Percentiles rank a stretch among this genome's conserved stretches.
Evolutionary conservation across 2,329 filamentous ascomycete genomes (phyloP).

Genomic region (Geosmithia morbida): DNA sequence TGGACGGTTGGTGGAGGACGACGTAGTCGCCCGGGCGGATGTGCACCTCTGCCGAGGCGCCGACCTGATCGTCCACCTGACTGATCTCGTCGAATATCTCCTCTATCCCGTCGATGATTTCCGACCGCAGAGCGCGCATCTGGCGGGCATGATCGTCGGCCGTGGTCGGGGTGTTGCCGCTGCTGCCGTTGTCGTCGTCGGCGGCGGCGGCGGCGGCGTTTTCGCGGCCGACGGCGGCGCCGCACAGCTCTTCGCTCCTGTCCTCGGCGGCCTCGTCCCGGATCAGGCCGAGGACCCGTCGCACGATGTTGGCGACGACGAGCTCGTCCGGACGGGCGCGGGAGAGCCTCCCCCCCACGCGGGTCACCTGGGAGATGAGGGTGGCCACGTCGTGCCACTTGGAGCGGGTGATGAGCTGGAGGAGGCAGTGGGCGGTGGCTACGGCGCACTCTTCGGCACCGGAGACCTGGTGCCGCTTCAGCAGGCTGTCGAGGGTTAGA

Average conservation of each 20-base stretch:
- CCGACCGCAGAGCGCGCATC: constrained; percentile 63
- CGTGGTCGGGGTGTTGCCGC: neutral
- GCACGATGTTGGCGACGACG: constrained; percentile 86
- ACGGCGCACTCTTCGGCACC: constrained; percentile 81
- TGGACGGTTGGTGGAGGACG: constrained; percentile 73
- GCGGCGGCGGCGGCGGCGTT: constrained; percentile 11
- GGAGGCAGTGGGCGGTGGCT: constrained; percentile 77
- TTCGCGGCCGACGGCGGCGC: constrained; percentile 27
- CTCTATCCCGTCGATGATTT: constrained; percentile 85
- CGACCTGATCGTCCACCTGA: constrained; percentile 87
- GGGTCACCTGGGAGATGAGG: constrained; percentile 67
- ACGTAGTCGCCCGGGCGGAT: constrained; percentile 91
- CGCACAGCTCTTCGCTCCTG: constrained; percentile 39
- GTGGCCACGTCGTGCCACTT: constrained; percentile 65
- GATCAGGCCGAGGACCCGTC: constrained; percentile 78
- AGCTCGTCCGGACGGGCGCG: constrained; percentile 82
- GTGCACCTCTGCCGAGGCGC: constrained; percentile 74
- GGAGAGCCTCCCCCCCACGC: constrained; percentile 63
- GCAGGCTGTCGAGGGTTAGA: constrained; percentile 38
- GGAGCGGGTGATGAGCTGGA: constrained; percentile 71
- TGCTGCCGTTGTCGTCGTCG: constrained; percentile 11
- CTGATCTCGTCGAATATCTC: constrained; percentile 69
- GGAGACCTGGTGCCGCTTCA: constrained; percentile 82
- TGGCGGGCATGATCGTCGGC: constrained; percentile 14
- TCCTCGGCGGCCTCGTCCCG: constrained; percentile 82